Conservation (phyloP, 2,329 filamentous ascomycete species). For the Mycosphaerella sp. region DNA sequence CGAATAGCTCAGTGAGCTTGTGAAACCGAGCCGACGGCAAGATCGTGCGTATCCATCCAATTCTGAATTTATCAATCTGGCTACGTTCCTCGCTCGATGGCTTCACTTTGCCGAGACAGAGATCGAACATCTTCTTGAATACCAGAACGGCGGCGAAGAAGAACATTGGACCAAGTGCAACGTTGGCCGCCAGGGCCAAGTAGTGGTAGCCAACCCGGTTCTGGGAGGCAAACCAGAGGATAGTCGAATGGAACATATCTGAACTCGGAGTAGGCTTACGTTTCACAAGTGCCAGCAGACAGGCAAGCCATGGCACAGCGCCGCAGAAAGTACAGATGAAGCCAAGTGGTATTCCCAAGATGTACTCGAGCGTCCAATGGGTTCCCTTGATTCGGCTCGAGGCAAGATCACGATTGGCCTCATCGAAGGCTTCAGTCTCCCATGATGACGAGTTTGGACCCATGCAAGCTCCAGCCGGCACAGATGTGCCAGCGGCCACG, state of each 20-base stretch:
- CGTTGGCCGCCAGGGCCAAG: conserved; percentile 41
- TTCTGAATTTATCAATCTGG: conserved; percentile 42
- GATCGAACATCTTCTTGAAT: conserved; percentile 40
- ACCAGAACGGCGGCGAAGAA: conserved; percentile 41
- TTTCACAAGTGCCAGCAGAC: conserved; percentile 43
- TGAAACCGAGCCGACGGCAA: conserved; percentile 43
- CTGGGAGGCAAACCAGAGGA: conserved; percentile 47
- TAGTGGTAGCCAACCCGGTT: conserved; percentile 48
- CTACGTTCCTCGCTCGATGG: conserved; percentile 34
- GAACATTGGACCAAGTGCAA: conserved; percentile 41
- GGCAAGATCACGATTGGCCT: conserved; percentile 45
- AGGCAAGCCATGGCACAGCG: conserved; percentile 41
- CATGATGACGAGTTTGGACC: conserved; percentile 54
- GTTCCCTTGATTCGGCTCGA: conserved; percentile 37
- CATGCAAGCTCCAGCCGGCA: conserved; percentile 49
- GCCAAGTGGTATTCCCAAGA: conserved; percentile 43
- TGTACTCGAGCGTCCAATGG: conserved; percentile 42
- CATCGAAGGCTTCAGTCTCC: conserved; percentile 45
- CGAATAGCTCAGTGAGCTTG: conserved; percentile 48
- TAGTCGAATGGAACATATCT: conserved; percentile 39
- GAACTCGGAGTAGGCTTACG: conserved; percentile 32
- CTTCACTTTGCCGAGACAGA: conserved; percentile 28
- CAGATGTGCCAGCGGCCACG: conserved; percentile 45
- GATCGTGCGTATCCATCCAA: conserved; percentile 41
- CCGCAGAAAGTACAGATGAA: conserved; percentile 40